Conservation (phyloP, 805 yeast species). For the Wickerhamiella allomyrinae region DNA sequence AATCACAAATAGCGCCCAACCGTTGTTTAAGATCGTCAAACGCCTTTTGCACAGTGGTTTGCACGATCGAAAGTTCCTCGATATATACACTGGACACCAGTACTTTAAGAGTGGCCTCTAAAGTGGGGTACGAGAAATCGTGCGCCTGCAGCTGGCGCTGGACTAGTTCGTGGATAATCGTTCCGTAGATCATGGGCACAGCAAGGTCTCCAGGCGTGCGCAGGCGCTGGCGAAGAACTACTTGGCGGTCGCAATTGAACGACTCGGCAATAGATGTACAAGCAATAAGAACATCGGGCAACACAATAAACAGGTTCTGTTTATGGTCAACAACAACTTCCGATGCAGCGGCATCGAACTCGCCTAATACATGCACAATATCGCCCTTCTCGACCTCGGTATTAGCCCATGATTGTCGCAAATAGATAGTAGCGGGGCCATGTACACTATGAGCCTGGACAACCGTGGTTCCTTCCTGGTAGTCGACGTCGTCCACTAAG, state of each 20-base stretch:
- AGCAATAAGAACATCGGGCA: constrained; percentile 70
- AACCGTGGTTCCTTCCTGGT: background rate
- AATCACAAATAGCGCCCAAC: constrained; percentile 23
- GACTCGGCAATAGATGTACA: constrained; percentile 75
- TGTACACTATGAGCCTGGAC: background rate
- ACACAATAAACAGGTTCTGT: constrained; percentile 50
- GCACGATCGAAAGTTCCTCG: constrained; percentile 38
- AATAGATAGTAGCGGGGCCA: background rate
- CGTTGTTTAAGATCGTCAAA: constrained; percentile 42
- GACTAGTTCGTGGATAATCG: constrained; percentile 63
- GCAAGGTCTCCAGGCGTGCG: constrained; percentile 39
- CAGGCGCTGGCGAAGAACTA: constrained; percentile 44
- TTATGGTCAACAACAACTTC: constrained; percentile 35
- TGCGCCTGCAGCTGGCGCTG: constrained; percentile 37
- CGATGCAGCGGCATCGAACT: constrained; percentile 8
- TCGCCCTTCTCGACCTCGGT: constrained; percentile 19
- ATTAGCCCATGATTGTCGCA: constrained; percentile 19
- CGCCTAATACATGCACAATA: constrained; percentile 23
- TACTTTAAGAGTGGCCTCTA: constrained; percentile 21
- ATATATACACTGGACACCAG: constrained; percentile 12
- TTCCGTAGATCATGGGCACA: constrained; percentile 64
- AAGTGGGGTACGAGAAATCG: background rate
- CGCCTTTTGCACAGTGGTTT: constrained; percentile 37
- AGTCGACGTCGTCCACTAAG: background rate
- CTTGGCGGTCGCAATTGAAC: constrained; percentile 54